Conservation (phyloP, 139 green algal species). For the Picochlorum sp. region DNA sequence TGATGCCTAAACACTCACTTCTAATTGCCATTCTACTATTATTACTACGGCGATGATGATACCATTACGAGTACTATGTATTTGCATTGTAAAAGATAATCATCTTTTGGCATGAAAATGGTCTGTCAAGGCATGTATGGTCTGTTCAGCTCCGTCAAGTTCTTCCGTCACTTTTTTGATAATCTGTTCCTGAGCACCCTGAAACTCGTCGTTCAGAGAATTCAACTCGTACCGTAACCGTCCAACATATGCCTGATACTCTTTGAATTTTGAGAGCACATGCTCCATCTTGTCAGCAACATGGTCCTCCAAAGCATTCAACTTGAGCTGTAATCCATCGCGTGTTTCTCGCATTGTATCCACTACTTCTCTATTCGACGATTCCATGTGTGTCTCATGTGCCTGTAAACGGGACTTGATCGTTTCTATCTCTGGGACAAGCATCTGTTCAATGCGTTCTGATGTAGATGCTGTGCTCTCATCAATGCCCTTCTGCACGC, state of each 20-base stretch:
- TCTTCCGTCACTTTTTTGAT: constrained; percentile 1
- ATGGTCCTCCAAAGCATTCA: not conserved
- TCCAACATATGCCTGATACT: constrained; percentile 24
- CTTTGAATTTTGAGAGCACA: constrained; percentile 6
- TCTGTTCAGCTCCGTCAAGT: not conserved
- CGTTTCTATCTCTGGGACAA: no score
- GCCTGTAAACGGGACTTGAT: no score
- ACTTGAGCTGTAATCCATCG: not conserved
- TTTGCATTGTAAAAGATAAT: not conserved
- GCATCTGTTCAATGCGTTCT: no score
- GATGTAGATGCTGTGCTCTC: no score
- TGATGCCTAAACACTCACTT: no score
- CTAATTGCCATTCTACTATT: no score
- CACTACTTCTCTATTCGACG: not conserved
- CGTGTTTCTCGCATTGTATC: no score
- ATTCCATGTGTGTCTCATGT: not conserved
- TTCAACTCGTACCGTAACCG: constrained; percentile 18
- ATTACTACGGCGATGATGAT: no score
- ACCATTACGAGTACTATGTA: no score
- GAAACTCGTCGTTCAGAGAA: not conserved
- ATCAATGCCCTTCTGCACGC: not conserved
- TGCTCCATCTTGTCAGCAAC: not conserved
- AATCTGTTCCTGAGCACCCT: not conserved
- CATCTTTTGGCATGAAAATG: not conserved
- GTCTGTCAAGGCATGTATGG: not conserved